Evolutionary conservation across 2,329 filamentous ascomycete genomes (phyloP).

Genomic region (Tolypocladium ovalisporum): DNA sequence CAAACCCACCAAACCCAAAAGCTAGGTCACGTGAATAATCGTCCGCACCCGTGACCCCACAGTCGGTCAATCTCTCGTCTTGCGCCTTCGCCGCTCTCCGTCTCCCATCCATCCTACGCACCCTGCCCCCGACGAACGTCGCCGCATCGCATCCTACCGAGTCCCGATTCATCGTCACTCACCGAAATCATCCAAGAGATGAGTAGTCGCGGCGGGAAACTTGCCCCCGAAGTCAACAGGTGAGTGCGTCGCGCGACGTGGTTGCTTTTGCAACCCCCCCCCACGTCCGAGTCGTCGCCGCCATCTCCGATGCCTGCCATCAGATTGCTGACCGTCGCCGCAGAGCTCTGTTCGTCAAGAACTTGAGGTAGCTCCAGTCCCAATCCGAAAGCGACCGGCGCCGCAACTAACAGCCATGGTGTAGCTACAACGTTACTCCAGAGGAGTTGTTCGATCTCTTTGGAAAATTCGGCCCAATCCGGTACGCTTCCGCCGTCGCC

Average conservation of each 20-base stretch:
- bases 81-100: conserved; percentile 17
- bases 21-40: conserved; percentile 13
- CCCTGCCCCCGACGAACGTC: conserved; percentile 8
- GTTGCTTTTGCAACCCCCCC: not conserved
- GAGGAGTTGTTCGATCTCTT: conserved; percentile 98
- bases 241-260: conserved; percentile 23
- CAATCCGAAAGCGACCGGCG: not conserved
- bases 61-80: conserved; percentile 13
- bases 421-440: conserved; percentile 94
- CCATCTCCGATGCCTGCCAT: not conserved
- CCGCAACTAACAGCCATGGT: conserved; percentile 6
- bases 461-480: conserved; percentile 91
- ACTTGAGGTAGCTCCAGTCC: conserved; percentile 61
- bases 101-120: conserved; percentile 15
- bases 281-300: not conserved
- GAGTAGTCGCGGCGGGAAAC: conserved; percentile 94
- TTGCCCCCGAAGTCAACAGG: conserved; percentile 99
- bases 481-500: conserved; percentile 45
- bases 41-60: conserved; percentile 5
- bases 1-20: not conserved
- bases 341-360: conserved; percentile 99
- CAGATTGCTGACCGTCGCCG: conserved; percentile 19
- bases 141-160: conserved; percentile 13
- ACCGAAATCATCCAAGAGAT: conserved; percentile 56
- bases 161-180: conserved; percentile 17